Percentiles rank a stretch among this genome's conserved stretches.
phyloP scores from a whole-genome alignment of 164 flowering plant genomes.

The Berberis thunbergii region DNA sequence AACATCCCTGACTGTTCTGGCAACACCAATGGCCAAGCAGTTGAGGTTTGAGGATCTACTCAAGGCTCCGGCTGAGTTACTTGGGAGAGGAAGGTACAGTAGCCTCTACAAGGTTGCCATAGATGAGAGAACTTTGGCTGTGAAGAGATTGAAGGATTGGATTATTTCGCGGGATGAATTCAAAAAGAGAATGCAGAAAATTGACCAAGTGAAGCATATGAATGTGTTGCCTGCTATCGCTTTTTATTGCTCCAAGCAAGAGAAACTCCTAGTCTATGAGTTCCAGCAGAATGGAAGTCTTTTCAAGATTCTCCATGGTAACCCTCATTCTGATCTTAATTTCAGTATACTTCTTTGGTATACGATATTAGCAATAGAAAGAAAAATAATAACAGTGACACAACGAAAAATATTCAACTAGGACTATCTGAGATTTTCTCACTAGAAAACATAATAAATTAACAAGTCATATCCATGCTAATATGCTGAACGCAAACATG shows the following conservation, averaged over 20 bases:
- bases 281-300: slow-evolving; percentile 58
- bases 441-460: too few relatives aligned
- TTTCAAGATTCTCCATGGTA: slow-evolving; percentile 54
- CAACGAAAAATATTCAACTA: neutral
- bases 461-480: neutral
- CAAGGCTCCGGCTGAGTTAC: slow-evolving; percentile 61
- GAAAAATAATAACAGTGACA: neutral
- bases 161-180: slow-evolving; percentile 34
- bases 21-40: slow-evolving; percentile 34
- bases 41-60: slow-evolving; percentile 58
- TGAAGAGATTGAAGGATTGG: slow-evolving; percentile 69
- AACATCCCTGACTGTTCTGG: slow-evolving; percentile 29
- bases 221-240: slow-evolving; percentile 52
- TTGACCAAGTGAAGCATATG: slow-evolving; percentile 44
- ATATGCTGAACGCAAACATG: neutral
- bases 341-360: neutral
- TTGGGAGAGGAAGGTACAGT: slow-evolving; percentile 54
- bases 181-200: slow-evolving; percentile 40
- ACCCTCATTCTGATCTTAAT: neutral
- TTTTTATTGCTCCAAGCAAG: slow-evolving; percentile 52
- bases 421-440: neutral
- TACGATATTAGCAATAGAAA: neutral
- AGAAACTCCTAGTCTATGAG: slow-evolving; percentile 66
- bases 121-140: slow-evolving; percentile 35
- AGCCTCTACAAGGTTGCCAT: slow-evolving; percentile 49